Percentiles rank a stretch among this genome's conserved stretches.
These are phyloP conservation scores for Aspergillus egyptiacus DNA, from an alignment of 495 filamentous ascomycete genomes.

Conservation along the genomic window DNA sequence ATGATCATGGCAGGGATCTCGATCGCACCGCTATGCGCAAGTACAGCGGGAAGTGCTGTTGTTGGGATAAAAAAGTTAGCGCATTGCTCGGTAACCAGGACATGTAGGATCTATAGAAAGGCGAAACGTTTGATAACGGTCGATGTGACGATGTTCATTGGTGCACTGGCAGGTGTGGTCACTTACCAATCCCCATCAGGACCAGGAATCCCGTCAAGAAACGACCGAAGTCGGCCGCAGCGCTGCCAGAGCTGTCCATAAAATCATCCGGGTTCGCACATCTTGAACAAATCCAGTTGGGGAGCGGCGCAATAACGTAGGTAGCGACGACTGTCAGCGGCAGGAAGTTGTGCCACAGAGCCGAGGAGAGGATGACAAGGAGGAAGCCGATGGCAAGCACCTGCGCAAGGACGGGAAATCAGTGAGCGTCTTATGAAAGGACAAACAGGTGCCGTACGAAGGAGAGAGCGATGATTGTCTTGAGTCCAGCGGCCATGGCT, in stretches of 20 bases:
- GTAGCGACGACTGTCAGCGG: slow-evolving; percentile 92
- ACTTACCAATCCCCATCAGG: slow-evolving; percentile 95
- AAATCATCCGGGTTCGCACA: slow-evolving; percentile 96
- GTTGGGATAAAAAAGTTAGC: slow-evolving; percentile 22
- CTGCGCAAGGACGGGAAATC: slow-evolving; percentile 34
- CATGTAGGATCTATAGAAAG: background rate
- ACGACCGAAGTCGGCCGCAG: slow-evolving; percentile 80
- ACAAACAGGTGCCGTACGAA: slow-evolving; percentile 56
- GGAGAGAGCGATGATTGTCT: slow-evolving; percentile 97
- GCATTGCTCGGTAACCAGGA: background rate
- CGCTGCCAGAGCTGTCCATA: slow-evolving; percentile 75
- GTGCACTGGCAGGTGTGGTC: background rate
- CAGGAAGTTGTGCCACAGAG: slow-evolving; percentile 88
- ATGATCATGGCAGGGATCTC: slow-evolving; percentile 83
- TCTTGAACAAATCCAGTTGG: slow-evolving; percentile 89
- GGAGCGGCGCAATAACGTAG: slow-evolving; percentile 87
- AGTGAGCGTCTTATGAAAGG: slow-evolving; percentile 5
- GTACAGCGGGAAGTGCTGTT: slow-evolving; percentile 85
- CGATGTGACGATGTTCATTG: background rate
- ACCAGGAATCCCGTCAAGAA: slow-evolving; percentile 96
- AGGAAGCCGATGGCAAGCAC: slow-evolving; percentile 98
- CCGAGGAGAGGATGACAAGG: slow-evolving; percentile 95
- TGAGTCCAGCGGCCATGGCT: slow-evolving; percentile 86
- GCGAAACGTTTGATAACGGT: background rate
- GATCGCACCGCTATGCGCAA: slow-evolving; percentile 82